Evolutionary conservation across 2,329 filamentous ascomycete genomes (phyloP).

Genomic region (Emydomyces testavorans): DNA sequence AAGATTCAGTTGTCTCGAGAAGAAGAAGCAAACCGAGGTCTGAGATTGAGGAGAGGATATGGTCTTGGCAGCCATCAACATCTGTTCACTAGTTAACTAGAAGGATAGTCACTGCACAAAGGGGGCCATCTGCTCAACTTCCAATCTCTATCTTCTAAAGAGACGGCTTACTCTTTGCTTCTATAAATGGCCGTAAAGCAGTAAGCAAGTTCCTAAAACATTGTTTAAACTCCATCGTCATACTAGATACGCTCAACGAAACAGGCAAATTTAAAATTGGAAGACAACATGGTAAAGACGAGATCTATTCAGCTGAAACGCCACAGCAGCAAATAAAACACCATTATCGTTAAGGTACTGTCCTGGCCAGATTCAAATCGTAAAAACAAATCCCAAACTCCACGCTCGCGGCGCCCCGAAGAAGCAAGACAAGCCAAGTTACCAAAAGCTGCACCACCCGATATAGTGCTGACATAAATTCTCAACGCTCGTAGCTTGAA

Average conservation of each 20-base stretch:
- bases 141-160: too few relatives aligned
- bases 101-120: too few relatives aligned
- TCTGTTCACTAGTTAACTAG: too few relatives aligned
- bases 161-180: too few relatives aligned
- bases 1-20: too few relatives aligned
- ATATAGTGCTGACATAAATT: constrained; percentile 99
- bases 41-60: too few relatives aligned
- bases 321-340: not conserved
- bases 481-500: constrained; percentile 91
- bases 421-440: not conserved
- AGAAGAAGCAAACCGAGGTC: not conserved
- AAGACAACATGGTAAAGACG: not conserved
- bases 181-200: too few relatives aligned
- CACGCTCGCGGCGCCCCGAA: not conserved
- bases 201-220: too few relatives aligned
- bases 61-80: too few relatives aligned
- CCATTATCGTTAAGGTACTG: not conserved
- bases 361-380: not conserved
- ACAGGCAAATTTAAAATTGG: too few relatives aligned
- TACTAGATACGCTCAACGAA: not conserved
- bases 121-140: too few relatives aligned
- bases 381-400: not conserved
- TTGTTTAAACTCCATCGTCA: not conserved
- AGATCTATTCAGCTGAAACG: not conserved
- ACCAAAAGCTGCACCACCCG: constrained; percentile 99